phyloP scores from a whole-genome alignment of 768 basidiomycete species.

The Kwoniella newhampshirensis region DNA sequence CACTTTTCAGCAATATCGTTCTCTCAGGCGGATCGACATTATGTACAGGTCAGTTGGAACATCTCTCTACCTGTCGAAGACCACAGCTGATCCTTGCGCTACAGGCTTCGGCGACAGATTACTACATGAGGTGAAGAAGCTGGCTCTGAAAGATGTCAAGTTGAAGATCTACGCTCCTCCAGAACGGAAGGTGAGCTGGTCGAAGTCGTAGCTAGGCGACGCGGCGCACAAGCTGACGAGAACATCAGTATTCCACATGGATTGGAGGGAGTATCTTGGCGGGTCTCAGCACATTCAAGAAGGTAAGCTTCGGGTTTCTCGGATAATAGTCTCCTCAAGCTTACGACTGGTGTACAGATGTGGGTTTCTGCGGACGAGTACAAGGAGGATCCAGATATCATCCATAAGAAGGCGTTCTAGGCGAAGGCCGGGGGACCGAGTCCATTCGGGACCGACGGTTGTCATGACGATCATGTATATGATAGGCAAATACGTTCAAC shows the following conservation, averaged over 20 bases:
- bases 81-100: background rate
- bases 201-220: background rate
- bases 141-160: constrained; percentile 85
- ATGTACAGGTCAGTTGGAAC: constrained; percentile 70
- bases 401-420: constrained; percentile 78
- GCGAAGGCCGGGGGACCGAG: too few species aligned
- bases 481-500: too few species aligned
- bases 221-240: background rate
- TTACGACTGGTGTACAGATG: constrained; percentile 63
- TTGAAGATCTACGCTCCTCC: constrained; percentile 99
- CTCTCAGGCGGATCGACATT: constrained; percentile 94
- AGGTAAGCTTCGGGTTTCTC: constrained; percentile 59
- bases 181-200: constrained; percentile 70
- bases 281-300: constrained; percentile 94
- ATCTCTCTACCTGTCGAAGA: background rate
- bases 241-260: constrained; percentile 53
- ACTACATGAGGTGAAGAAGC: constrained; percentile 92
- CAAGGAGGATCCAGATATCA: constrained; percentile 97
- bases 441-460: too few species aligned
- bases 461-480: too few species aligned
- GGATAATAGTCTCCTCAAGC: constrained; percentile 19
- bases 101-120: constrained; percentile 95
- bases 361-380: constrained; percentile 99
- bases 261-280: constrained; percentile 92
- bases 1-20: constrained; percentile 92